Percentiles rank a stretch among this genome's conserved stretches.
Conservation (phyloP, 176 grass and related monocot genomes). For the Zea mays region DNA sequence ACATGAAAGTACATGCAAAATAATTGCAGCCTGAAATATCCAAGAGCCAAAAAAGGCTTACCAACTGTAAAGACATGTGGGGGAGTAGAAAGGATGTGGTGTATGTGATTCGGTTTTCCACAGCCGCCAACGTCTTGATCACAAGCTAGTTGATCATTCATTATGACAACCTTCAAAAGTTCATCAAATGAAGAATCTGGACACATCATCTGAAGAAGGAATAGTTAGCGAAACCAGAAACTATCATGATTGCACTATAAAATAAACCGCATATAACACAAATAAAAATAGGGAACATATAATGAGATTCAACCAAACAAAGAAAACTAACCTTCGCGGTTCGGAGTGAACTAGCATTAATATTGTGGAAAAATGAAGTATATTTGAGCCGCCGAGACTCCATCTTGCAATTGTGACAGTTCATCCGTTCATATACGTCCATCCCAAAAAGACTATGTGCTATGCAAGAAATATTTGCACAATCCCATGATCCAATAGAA, state of each 20-base stretch:
- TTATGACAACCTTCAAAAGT: conserved; percentile 86
- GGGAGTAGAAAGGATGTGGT: conserved; percentile 77
- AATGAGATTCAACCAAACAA: conserved; percentile 30
- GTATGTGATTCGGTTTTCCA: conserved; percentile 77
- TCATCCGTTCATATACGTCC: conserved; percentile 87
- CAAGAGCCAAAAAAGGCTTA: conserved; percentile 46
- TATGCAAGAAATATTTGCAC: conserved; percentile 76
- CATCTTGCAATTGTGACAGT: conserved; percentile 71
- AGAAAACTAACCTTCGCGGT: conserved; percentile 65
- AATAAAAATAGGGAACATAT: conserved; percentile 25
- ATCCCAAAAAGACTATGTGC: conserved; percentile 89
- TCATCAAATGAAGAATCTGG: conserved; percentile 77
- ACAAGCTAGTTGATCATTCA: conserved; percentile 85
- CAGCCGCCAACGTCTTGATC: conserved; percentile 84
- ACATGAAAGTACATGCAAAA: background rate
- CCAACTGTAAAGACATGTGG: conserved; percentile 97
- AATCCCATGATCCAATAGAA: conserved; percentile 83
- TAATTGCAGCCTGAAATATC: conserved; percentile 11
- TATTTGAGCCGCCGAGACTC: conserved; percentile 87
- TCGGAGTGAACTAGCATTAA: conserved; percentile 92
- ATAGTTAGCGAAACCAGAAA: conserved; percentile 23
- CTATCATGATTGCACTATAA: background rate
- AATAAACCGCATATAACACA: conserved; percentile 20
- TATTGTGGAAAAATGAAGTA: conserved; percentile 94
- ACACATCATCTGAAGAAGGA: conserved; percentile 67